Evolutionary conservation across 1,139 yeast species (phyloP), one percentile per base, ranked within the genome.

Genomic region (Meyerozyma guilliermondii): DNA sequence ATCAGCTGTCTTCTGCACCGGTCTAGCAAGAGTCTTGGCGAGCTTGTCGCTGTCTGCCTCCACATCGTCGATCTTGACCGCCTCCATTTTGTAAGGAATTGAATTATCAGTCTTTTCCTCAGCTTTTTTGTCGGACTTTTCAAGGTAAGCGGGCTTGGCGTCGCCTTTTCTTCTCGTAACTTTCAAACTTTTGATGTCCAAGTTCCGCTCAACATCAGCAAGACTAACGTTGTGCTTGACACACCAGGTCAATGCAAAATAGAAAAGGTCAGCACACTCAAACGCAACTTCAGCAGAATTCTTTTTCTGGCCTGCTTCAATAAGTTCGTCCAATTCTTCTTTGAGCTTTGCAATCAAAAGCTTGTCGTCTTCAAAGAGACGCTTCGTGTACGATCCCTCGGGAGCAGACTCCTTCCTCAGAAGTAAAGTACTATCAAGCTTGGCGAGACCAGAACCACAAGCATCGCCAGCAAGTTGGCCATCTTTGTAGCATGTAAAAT

Each of bases 221-320:
- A 91, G 70, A 24, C 83, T 68, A 33, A 91, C 96, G 30, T 91
- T 96, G 54, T 81, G 71, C 61, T 87, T 83, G 37, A 85, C 83
- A 51, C 94, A 80, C 76, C 88, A 87, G n/a, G 88, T 76, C 74
- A 91, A 65, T 9, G 94, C 91, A 64, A 94, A 94, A 66, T 94
- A 92, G 45, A 94, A 65, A 59, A 92, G 74, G 61, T 94, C 99
- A 7, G 98, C 98, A 44, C 95, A 92, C 66, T 92, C 98, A 96
- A 97, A 92, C 0, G 98, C 85, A 42, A 89, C 78, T 49, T 92
- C 98, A 26, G 60, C 56, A 39, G 55, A 53, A 40, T 63, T 60
- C 16, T 50, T 46, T 3, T 77, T 78, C 43, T 65, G 61, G 7
- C 73, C 73, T 16, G 98, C 98, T 45, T 88, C 97, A 34, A 91